These are phyloP conservation scores for Lasiosphaeris hirsuta DNA, from an alignment of 495 filamentous ascomycete genomes.

Conservation along the genomic window DNA sequence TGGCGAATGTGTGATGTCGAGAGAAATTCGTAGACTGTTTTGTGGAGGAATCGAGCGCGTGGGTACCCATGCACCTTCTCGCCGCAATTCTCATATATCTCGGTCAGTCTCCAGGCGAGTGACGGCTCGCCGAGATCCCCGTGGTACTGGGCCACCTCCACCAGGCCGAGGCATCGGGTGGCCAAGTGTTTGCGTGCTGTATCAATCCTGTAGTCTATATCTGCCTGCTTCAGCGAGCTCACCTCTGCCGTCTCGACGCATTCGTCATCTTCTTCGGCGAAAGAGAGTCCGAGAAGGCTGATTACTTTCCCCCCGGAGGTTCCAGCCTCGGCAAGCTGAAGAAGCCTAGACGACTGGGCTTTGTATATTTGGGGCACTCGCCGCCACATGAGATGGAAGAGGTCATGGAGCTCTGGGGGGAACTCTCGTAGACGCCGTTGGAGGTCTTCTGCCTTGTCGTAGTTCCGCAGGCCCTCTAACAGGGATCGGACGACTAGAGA, in stretches of 20 bases:
- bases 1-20: not conserved
- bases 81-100: not conserved
- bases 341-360: not conserved
- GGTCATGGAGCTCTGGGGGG: not conserved
- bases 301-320: not conserved
- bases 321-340: slow-evolving; percentile 1
- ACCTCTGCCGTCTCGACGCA: not conserved
- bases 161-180: slow-evolving; percentile 4
- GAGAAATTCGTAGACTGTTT: not conserved
- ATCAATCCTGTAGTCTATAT: not conserved
- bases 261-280: slow-evolving; percentile 1
- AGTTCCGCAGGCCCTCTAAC: slow-evolving; percentile 1
- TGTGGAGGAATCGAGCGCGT: not conserved
- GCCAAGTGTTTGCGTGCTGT: not conserved
- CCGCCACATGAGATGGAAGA: slow-evolving; percentile 8
- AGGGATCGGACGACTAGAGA: slow-evolving; percentile 2
- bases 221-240: not conserved
- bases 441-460: slow-evolving; percentile 5
- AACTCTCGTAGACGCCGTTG: not conserved
- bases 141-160: not conserved
- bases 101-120: not conserved
- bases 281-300: slow-evolving; percentile 5
- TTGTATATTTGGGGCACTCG: not conserved
- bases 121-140: too few relatives aligned
- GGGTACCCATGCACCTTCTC: not conserved